Conservation (phyloP, 164 flowering plant species). For the Vitis cinerea region DNA sequence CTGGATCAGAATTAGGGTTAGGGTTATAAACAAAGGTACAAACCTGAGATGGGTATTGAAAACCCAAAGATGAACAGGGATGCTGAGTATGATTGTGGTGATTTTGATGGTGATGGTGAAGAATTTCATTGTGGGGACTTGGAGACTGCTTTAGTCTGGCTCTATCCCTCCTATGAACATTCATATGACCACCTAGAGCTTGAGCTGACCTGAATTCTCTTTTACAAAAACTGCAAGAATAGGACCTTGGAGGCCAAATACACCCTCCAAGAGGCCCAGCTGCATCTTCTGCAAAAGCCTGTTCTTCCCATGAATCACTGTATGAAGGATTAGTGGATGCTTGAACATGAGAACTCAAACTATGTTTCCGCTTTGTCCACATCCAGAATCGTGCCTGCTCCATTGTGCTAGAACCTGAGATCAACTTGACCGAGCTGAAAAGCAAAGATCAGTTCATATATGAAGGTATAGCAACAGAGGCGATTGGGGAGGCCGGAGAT, state of each 20-base stretch:
- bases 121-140: slow-evolving; percentile 17
- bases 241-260: slow-evolving; percentile 92
- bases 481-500: background rate
- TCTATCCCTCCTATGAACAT: slow-evolving; percentile 85
- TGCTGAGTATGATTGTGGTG: slow-evolving; percentile 11
- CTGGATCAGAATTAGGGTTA: slow-evolving; percentile 41
- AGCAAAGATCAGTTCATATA: background rate
- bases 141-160: slow-evolving; percentile 74
- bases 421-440: background rate
- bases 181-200: slow-evolving; percentile 97
- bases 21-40: slow-evolving; percentile 39
- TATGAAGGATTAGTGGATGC: slow-evolving; percentile 12
- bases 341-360: slow-evolving; percentile 26
- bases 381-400: slow-evolving; percentile 58
- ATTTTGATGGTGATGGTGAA: slow-evolving; percentile 21
- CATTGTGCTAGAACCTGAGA: slow-evolving; percentile 23
- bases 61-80: slow-evolving; percentile 20
- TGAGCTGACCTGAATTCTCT: slow-evolving; percentile 93
- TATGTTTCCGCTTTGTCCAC: slow-evolving; percentile 50
- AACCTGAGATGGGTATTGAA: slow-evolving; percentile 34
- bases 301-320: slow-evolving; percentile 85
- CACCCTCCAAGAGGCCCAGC: slow-evolving; percentile 76
- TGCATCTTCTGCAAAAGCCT: slow-evolving; percentile 88
- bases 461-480: background rate
- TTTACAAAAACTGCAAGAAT: slow-evolving; percentile 79